Base-by-base conservation (phyloP, 2,329 filamentous ascomycete species). In the Thielaviopsis punctulata region DNA sequence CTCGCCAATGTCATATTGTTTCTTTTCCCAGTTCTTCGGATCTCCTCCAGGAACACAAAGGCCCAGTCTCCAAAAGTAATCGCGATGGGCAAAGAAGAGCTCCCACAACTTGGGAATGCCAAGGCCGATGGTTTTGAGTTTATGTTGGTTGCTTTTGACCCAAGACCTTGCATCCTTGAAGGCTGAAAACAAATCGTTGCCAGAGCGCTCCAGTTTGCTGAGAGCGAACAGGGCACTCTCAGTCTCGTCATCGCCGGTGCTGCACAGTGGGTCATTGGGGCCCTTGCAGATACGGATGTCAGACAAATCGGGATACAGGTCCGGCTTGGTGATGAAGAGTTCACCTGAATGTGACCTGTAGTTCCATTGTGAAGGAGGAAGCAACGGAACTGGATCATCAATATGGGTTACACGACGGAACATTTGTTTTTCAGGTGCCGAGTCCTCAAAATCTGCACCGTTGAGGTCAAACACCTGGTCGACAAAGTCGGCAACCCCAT, bases 1-100 rank as follows among this genome's bases (percentile, higher is more conserved):
- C 45, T 60, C 60, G 19, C 58, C 59, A 19, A 69, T 60, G 53
- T 69, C 65, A 61, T 76, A 72, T 54, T 62, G 65, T 45, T 73
- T 69, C 56, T 74, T 68, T 18, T 72, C 76, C 82, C 82, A 85
- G 58, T 85, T 76, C 45, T 71, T 69, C 2, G 81, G 80, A 62
- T 84, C 82, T 12, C 85, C 84, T 12, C 84, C 84, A 0, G 90
- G 89, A 2, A 95, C 72, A 67, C 92, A 98, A 27, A 96, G 69
- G 0, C 92, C 92, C 51, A 98, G 66, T 53, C 92, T 75, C 86
- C 87, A 94, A 66, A 98, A 96, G 65, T 98, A 98, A 68, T 98
- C 92, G 39, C 92, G 73, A 67, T 98, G 92, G 1, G 89, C 85
- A 65, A 93, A 94, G 62, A 96, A 82, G 7, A 95, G 69, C 66